Base-by-base conservation (phyloP, 164 flowering plant species). In the Macadamia integrifolia region DNA sequence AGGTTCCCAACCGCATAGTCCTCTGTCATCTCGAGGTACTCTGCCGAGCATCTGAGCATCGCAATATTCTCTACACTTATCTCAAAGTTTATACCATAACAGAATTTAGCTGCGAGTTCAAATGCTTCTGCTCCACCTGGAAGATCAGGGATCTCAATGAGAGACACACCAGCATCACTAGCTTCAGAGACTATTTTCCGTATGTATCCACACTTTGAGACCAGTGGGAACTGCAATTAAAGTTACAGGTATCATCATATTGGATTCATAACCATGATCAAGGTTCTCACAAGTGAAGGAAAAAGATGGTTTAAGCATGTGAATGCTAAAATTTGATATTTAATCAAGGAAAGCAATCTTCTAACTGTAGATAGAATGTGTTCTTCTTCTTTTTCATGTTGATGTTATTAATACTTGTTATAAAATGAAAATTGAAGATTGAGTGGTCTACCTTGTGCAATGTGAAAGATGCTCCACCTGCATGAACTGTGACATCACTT, bases 1-100 rank as follows among this genome's bases (percentile, higher is more conserved):
- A 95, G 79, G 65, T 92, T 95, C 46, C 90, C 92, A 15, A 81
- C 85, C 18, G 88, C 80, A 70, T 87, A 82, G 50, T 89, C 94
- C 80, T 95, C 96, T 0, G 96, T 88, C 99, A 95, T 95, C 73
- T 91, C 94, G 6, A 95, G 90, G 75, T 78, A 83, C 77, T 95
- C 99, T 5, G 97, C 93, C 61, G 65, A 85, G 60, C 99, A 95
- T 12, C 94, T 79, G n/a, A 92, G 87, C 79, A 75, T 69, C 10
- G 92, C 92, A 17, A 93, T 84, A 83, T 95, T 95, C 59, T 87
- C 92, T 11, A 83, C 78, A 69, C 76, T 72, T 35, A 95, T 87
- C 78, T 92, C 98, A 56, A 95, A 92, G 67, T 92, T 92, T 62
- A 90, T 84, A 3, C 97, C 99, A 69, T 95, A 95, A 65, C 98